Conservation (phyloP, 2,329 filamentous ascomycete species). For the Cryphonectria naterciae region DNA sequence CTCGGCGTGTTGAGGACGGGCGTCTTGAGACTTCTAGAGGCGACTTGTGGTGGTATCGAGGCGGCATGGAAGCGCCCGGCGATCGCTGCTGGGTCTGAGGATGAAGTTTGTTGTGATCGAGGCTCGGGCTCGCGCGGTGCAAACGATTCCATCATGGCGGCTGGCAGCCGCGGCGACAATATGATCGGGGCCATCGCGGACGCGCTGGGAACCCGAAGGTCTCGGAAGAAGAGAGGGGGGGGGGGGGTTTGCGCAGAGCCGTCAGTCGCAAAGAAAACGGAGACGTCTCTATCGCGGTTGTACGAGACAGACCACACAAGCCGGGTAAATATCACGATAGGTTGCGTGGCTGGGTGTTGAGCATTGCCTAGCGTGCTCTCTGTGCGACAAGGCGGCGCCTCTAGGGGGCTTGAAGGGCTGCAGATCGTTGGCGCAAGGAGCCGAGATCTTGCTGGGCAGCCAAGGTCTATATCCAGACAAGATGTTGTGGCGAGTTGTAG, state of each 20-base stretch:
- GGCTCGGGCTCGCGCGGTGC: constrained; percentile 12
- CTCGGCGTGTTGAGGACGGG: constrained; percentile 25
- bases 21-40: constrained; percentile 15
- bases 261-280: neutral
- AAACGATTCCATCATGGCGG: constrained; percentile 11
- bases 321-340: constrained; percentile 12
- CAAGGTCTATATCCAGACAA: neutral
- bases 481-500: constrained; percentile 1
- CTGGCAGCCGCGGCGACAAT: constrained; percentile 17
- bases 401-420: neutral
- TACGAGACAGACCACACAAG: neutral
- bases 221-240: neutral
- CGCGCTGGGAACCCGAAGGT: constrained; percentile 10
- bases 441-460: constrained; percentile 3
- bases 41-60: constrained; percentile 11
- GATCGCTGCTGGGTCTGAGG: constrained; percentile 12
- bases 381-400: constrained; percentile 9
- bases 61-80: constrained; percentile 13
- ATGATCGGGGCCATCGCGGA: constrained; percentile 24
- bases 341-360: constrained; percentile 12
- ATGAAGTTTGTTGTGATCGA: constrained; percentile 20
- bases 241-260: neutral
- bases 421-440: constrained; percentile 5
- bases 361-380: constrained; percentile 20
- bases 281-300: constrained; percentile 6